Percentiles rank a stretch among this genome's conserved stretches.
Conservation (phyloP, 345 rosid genomes). For the Camelina hispida region DNA sequence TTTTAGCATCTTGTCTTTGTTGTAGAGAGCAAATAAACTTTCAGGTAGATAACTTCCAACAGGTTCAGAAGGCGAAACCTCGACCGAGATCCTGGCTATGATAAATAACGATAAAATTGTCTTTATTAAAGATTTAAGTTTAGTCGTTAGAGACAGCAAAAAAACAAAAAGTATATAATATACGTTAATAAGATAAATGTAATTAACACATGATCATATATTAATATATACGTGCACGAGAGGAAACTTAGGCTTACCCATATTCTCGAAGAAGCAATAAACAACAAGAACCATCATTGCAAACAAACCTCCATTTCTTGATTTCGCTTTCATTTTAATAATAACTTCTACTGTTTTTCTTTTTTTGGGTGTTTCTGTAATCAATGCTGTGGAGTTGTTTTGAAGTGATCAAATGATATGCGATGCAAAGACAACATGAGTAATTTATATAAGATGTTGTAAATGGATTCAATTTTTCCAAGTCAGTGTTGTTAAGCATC, state of each 20-base stretch:
- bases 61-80: constrained; percentile 22
- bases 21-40: constrained; percentile 17
- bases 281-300: constrained; percentile 24
- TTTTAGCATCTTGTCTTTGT: constrained; percentile 23
- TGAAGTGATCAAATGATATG: constrained; percentile 7
- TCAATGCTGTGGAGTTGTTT: neutral
- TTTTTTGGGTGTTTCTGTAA: constrained; percentile 4
- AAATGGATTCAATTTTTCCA: constrained; percentile 3
- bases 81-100: constrained; percentile 14
- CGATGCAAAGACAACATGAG: constrained; percentile 15
- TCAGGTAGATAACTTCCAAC: constrained; percentile 2
- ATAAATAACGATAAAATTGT: constrained; percentile 8
- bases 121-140: neutral
- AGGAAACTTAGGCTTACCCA: constrained; percentile 25
- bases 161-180: neutral
- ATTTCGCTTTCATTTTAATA: constrained; percentile 30
- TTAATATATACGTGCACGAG: neutral
- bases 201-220: neutral
- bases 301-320: constrained; percentile 30
- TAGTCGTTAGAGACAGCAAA: neutral
- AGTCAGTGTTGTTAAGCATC: constrained; percentile 21
- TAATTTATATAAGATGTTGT: constrained; percentile 24
- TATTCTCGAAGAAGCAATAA: constrained; percentile 32
- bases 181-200: neutral
- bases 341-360: neutral